Percentiles rank a stretch among this genome's conserved stretches.
phyloP scores from a whole-genome alignment of 31 red algal genomes.

The Odonthalia washingtoniensis region DNA sequence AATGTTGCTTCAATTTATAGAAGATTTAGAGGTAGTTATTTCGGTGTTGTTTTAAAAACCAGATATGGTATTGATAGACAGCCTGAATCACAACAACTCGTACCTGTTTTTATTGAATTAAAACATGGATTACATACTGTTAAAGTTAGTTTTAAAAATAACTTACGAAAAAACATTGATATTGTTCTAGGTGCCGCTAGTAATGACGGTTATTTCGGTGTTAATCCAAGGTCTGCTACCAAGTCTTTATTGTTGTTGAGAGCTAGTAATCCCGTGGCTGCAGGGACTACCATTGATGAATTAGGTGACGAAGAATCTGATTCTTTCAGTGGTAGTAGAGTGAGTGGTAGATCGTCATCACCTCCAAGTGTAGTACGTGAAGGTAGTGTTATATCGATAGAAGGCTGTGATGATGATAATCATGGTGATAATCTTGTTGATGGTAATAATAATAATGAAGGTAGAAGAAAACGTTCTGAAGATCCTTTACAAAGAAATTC shows the following conservation, averaged over 20 bases:
- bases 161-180: conserved; percentile 55
- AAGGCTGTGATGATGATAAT: not conserved
- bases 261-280: conserved; percentile 28
- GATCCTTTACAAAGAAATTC: conserved; percentile 35
- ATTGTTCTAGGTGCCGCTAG: conserved; percentile 27
- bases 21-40: conserved; percentile 76
- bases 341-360: not conserved
- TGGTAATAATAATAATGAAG: not conserved
- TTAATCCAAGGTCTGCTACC: conserved; percentile 11
- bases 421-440: too few relatives aligned
- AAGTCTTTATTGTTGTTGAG: conserved; percentile 12
- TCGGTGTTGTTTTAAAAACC: conserved; percentile 66
- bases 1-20: conserved; percentile 65
- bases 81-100: conserved; percentile 1
- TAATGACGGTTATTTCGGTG: conserved; percentile 8
- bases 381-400: not conserved
- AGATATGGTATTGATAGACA: conserved; percentile 8
- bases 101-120: conserved; percentile 60
- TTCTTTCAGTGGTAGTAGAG: not conserved
- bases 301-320: conserved; percentile 5
- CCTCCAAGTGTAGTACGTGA: conserved; percentile 27
- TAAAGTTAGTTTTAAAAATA: conserved; percentile 42
- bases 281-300: conserved; percentile 4
- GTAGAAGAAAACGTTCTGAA: conserved; percentile 25
- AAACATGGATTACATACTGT: conserved; percentile 49